phyloP scores from a whole-genome alignment of 495 filamentous ascomycete genomes.

The Neurospora sp. region DNA sequence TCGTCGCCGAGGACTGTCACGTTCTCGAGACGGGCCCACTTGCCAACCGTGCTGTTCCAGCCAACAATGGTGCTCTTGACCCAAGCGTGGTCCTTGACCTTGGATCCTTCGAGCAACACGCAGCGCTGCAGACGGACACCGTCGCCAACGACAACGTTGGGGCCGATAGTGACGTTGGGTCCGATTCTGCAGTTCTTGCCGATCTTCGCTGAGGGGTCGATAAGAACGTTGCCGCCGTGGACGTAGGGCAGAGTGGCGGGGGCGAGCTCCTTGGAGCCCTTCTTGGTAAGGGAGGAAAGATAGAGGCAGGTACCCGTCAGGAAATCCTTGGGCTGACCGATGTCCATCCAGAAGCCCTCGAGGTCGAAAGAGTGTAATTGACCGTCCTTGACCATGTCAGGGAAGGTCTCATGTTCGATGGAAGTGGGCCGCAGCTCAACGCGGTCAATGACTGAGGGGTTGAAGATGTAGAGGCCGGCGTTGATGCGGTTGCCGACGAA shows the following conservation, averaged over 20 bases:
- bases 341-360: constrained; percentile 99
- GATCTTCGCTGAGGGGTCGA: constrained; percentile 91
- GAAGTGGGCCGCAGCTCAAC: constrained; percentile 96
- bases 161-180: constrained; percentile 94
- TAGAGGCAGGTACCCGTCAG: constrained; percentile 94
- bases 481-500: constrained; percentile 99
- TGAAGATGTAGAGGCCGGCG: constrained; percentile 97
- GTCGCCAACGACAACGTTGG: constrained; percentile 88
- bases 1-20: constrained; percentile 96
- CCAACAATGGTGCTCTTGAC: constrained; percentile 98
- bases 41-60: constrained; percentile 94
- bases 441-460: constrained; percentile 77
- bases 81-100: constrained; percentile 99
- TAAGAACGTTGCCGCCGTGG: constrained; percentile 91
- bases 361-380: constrained; percentile 96
- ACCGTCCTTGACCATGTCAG: constrained; percentile 81
- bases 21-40: constrained; percentile 95
- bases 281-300: constrained; percentile 87
- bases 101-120: constrained; percentile 78
- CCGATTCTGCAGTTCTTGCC: constrained; percentile 98
- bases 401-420: constrained; percentile 99
- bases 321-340: constrained; percentile 99
- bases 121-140: constrained; percentile 92
- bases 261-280: constrained; percentile 76
- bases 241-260: constrained; percentile 70